phyloP scores from a whole-genome alignment of 2,329 filamentous ascomycete genomes.

The Colletotrichum musae region DNA sequence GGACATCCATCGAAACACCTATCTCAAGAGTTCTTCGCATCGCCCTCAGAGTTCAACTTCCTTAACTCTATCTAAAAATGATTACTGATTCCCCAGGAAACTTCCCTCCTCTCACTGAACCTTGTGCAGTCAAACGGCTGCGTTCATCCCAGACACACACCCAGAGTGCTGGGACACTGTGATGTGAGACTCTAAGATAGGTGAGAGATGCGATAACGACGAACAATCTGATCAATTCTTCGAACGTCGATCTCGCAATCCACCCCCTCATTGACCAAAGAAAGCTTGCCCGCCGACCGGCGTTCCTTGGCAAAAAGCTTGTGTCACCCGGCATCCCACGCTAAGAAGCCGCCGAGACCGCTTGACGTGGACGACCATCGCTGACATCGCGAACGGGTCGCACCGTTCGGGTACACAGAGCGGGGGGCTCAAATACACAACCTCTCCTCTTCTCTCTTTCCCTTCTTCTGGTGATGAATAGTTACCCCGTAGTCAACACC shows the following conservation, averaged over 20 bases:
- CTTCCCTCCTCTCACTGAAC: too few species aligned
- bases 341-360: too few species aligned
- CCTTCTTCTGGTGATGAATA: background rate
- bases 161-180: background rate
- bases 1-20: too few species aligned
- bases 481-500: too few species aligned
- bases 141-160: slow-evolving; percentile 10
- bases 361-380: background rate
- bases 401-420: background rate
- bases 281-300: background rate
- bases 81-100: too few species aligned
- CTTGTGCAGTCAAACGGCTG: background rate
- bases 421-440: background rate
- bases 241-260: background rate
- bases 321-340: too few species aligned
- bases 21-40: too few species aligned
- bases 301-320: slow-evolving; percentile 19
- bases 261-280: background rate
- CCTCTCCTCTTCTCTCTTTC: background rate
- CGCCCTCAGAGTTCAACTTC: too few species aligned
- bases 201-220: background rate
- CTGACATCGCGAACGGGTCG: background rate
- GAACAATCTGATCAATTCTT: background rate
- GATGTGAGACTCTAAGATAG: too few species aligned
- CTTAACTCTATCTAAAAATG: too few species aligned